These are phyloP conservation scores for Alternaria triticina DNA, from an alignment of 2,329 filamentous ascomycete genomes.

Conservation along the genomic window DNA sequence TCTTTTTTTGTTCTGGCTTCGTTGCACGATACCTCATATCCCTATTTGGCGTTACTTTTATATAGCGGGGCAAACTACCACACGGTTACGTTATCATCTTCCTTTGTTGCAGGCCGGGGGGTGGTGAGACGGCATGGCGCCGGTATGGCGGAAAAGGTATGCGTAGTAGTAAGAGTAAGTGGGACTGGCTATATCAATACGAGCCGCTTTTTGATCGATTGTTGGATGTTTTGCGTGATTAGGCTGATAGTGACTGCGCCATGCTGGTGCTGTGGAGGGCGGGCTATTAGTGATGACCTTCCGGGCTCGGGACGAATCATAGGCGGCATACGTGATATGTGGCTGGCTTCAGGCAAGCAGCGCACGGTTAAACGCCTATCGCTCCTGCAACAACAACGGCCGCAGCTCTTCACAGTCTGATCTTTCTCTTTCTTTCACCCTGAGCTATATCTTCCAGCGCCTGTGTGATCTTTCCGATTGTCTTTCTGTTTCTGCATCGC, in stretches of 20 bases:
- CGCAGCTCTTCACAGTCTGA: background rate
- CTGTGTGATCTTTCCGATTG: background rate
- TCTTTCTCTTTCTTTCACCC: background rate
- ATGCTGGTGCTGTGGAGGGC: background rate
- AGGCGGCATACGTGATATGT: background rate
- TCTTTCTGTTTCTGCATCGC: background rate
- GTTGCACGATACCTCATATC: conserved; percentile 1
- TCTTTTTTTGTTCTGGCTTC: background rate
- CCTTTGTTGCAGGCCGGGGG: background rate
- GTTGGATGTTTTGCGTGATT: background rate
- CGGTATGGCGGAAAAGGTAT: background rate
- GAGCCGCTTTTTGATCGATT: background rate
- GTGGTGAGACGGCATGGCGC: background rate
- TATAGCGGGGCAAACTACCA: background rate
- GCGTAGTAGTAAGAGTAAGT: background rate
- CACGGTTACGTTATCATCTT: background rate
- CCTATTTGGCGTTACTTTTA: background rate
- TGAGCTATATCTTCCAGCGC: no score
- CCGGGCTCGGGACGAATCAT: background rate
- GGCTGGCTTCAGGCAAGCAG: background rate
- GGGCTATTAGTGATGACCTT: background rate
- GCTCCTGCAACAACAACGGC: background rate
- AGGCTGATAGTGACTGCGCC: background rate
- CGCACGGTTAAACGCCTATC: background rate
- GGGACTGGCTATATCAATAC: background rate